Evolutionary conservation across 164 flowering plant genomes (phyloP), one percentile per base, ranked within the genome.

Genomic region (Annona cherimola): DNA sequence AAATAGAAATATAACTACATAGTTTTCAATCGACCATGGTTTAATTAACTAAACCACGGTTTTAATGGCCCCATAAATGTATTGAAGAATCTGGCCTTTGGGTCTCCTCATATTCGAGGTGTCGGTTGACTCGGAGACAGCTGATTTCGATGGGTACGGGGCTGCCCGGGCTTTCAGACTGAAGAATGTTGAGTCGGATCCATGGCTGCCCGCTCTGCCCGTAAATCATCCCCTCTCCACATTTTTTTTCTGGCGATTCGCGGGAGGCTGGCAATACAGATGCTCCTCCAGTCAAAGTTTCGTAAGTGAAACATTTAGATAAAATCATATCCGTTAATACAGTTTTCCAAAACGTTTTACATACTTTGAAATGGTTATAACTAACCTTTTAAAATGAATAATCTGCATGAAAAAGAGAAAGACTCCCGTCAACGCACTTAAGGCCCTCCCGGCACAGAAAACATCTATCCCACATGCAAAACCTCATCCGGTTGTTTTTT

Each of bases 71-170:
- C 69, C 46, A 18, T 9, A 42, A 66, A 5, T 43, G 14, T 12
- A 43, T 5, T 45, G 73, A 4, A 62, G 76, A 74, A 74, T 74
- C 73, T 74, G 69, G 2, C 63, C 1, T 39, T 61, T 61, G 63
- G 57, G 66, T 50, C 76, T 61, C 61, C 64, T 45, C 40, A 74
- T 69, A 74, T 74, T 74, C 73, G 20, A 69, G 42, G 69, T 74
- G 76, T 69, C 69, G 73, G 76, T 35, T 74, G 63, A 63, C 55
- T 42, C 4, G 16, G n/a, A 11, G 76, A 74, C 76, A 74, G 8
- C 45, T n/a, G 0, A 61, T 61, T 39, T 67, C 55, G 46, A 61
- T 4, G 66, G 42, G 57, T 5, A 16, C 12, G 59, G 42, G 67
- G n/a, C 67, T 63, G 67, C 73, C 73, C 73, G 26, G 61, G n/a